phyloP scores from a whole-genome alignment of 2,329 filamentous ascomycete species.

The Fusarium humuli region DNA sequence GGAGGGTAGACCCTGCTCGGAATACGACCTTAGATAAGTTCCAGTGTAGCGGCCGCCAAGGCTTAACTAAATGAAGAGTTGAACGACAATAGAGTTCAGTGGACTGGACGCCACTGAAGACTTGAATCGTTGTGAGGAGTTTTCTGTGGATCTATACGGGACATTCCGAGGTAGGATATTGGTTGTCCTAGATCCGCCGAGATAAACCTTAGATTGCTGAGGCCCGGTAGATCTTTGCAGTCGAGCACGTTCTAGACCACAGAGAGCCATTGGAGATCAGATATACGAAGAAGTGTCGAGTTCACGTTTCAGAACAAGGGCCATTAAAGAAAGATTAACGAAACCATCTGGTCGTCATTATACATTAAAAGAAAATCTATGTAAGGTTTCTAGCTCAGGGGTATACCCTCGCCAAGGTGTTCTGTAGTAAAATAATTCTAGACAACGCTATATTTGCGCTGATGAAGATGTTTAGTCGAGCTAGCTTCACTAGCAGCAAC shows the following conservation, averaged over 20 bases:
- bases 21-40: not conserved
- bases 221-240: not conserved
- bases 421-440: not conserved
- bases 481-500: constrained; percentile 42
- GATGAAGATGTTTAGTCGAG: constrained; percentile 41
- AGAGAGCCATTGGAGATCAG: too few relatives aligned
- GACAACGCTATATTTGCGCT: constrained; percentile 21
- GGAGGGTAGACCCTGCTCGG: constrained; percentile 1
- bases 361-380: constrained; percentile 30
- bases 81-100: not conserved
- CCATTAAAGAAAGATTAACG: not conserved
- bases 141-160: not conserved
- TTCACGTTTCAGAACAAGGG: too few relatives aligned
- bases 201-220: not conserved
- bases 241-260: too few relatives aligned
- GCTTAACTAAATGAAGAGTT: not conserved
- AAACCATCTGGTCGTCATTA: constrained; percentile 8
- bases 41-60: not conserved
- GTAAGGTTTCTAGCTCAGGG: not conserved
- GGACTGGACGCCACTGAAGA: not conserved
- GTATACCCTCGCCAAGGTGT: not conserved
- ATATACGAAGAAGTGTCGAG: too few relatives aligned
- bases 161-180: not conserved
- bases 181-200: not conserved
- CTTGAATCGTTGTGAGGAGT: not conserved